phyloP scores from a whole-genome alignment of 1,284 basidiomycete species.

The Ustilago vetiveriae region DNA sequence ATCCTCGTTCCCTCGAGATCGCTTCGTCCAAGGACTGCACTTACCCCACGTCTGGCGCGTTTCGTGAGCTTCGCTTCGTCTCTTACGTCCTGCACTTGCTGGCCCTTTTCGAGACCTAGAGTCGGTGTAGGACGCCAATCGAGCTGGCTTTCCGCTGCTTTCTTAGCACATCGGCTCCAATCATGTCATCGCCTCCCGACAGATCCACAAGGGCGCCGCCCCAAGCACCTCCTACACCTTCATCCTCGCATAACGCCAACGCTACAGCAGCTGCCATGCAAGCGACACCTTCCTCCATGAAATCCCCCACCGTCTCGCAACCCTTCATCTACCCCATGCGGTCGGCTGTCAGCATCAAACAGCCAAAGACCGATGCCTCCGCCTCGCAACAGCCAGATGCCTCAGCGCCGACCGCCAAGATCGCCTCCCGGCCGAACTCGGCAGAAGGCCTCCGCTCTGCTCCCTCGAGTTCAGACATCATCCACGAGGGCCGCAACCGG shows the following conservation, averaged over 20 bases:
- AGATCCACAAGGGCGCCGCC: neutral
- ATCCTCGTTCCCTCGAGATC: no score
- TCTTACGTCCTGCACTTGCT: conserved; percentile 9
- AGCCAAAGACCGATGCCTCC: conserved; percentile 16
- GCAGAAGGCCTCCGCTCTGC: conserved; percentile 9
- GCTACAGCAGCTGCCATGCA: conserved; percentile 6
- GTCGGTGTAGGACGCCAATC: neutral
- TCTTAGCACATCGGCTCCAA: neutral
- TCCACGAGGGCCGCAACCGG: conserved; percentile 27
- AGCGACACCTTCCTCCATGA: conserved; percentile 16
- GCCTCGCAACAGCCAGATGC: conserved; percentile 9
- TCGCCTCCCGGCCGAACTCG: conserved; percentile 13
- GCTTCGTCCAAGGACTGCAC: no score
- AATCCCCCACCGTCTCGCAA: conserved; percentile 38
- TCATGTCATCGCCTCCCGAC: conserved; percentile 31
- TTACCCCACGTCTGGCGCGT: no score
- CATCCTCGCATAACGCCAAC: conserved; percentile 1
- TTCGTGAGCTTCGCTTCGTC: no score
- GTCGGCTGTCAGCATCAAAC: conserved; percentile 59
- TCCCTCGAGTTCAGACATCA: conserved; percentile 5
- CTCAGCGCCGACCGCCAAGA: neutral
- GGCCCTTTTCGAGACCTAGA: neutral
- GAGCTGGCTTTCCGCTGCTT: neutral
- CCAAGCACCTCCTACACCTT: conserved; percentile 7
- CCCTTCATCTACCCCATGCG: conserved; percentile 62